These are phyloP conservation scores for Monosporascus sp. DNA, from an alignment of 2,329 filamentous ascomycete genomes.

Conservation along the genomic window DNA sequence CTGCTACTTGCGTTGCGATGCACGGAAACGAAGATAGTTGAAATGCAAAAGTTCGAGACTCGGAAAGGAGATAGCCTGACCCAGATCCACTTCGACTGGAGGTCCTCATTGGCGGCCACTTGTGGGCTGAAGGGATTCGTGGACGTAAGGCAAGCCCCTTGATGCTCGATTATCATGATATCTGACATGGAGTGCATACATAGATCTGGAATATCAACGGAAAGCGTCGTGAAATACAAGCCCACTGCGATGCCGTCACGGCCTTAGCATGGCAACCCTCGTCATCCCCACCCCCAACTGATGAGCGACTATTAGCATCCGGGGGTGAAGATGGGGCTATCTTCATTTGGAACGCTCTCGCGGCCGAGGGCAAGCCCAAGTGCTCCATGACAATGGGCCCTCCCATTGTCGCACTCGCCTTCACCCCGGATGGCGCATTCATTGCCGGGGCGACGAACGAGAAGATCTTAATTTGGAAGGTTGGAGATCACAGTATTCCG, in stretches of 20 bases:
- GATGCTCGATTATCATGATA: neutral
- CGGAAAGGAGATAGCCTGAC: slow-evolving; percentile 49
- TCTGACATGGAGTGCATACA: slow-evolving; percentile 4
- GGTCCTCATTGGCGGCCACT: slow-evolving; percentile 50
- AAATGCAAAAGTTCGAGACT: slow-evolving; percentile 45
- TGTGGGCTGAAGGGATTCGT: slow-evolving; percentile 55
- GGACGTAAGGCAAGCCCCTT: slow-evolving; percentile 45
- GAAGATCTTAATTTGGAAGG: slow-evolving; percentile 59
- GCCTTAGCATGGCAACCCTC: slow-evolving; percentile 57
- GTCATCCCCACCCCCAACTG: slow-evolving; percentile 31
- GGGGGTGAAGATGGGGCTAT: slow-evolving; percentile 60
- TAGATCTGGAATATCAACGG: slow-evolving; percentile 53
- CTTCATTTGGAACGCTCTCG: slow-evolving; percentile 56
- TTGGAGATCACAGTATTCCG: slow-evolving; percentile 53
- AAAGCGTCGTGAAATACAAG: slow-evolving; percentile 49
- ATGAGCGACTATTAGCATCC: slow-evolving; percentile 55
- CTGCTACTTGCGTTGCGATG: slow-evolving; percentile 45
- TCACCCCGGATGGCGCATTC: slow-evolving; percentile 59
- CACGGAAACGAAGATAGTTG: slow-evolving; percentile 40
- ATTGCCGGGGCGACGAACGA: slow-evolving; percentile 57
- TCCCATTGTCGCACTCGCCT: slow-evolving; percentile 53
- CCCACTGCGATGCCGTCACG: slow-evolving; percentile 54
- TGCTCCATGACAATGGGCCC: slow-evolving; percentile 57
- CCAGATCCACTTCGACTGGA: slow-evolving; percentile 51
- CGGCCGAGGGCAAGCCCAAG: slow-evolving; percentile 49